Evolutionary conservation across 2,329 filamentous ascomycete species (phyloP), one percentile per base, ranked within the genome.

Genomic region (Ophiostoma novo-ulmi): DNA sequence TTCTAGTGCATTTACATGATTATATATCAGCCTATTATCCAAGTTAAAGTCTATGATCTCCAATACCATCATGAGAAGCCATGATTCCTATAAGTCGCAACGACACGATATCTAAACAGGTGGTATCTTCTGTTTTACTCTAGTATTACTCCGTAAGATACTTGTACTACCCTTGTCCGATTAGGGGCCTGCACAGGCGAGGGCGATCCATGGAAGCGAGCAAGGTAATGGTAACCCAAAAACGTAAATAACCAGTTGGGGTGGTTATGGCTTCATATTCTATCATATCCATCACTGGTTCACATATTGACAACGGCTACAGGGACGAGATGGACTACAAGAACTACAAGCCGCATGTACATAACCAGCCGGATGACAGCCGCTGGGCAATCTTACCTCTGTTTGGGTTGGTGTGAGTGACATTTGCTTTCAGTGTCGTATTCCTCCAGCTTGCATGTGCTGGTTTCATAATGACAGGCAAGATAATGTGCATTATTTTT

Each of bases 381-480:
- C 22, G 52, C 52, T 36, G 58, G 55, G 58, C 58, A 63, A 63
- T 63, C 58, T 63, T 63, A 26, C 13, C 58, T 63, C 13, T 31
- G 13, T 63, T 17, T 5, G 58, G 58, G 26, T 35, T 35, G 26
- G 58, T 35, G 58, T 63, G 58, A 26, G 58, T 63, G 58, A 13
- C 58, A 63, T 14, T 63, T 14, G 26, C 58, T 17, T 63, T 35
- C 26, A 63, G 58, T 10, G 52, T 58, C 52, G 52, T 58, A 58
- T 26, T 26, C 11, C 5, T 58, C 10, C 52, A 26, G 52, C 52
- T 58, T 58, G 11, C 52, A 7, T 58, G 31, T 31, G 3, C 31
- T 31, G 31, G 31, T 31, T 31, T 31, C 31, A 31, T 4, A 31
- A 31, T 31, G 31, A 31, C 31, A 31, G 3, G 31, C 31, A 31